Evolutionary conservation across 2,329 filamentous ascomycete genomes (phyloP).

Genomic region (Fusarium globosum): DNA sequence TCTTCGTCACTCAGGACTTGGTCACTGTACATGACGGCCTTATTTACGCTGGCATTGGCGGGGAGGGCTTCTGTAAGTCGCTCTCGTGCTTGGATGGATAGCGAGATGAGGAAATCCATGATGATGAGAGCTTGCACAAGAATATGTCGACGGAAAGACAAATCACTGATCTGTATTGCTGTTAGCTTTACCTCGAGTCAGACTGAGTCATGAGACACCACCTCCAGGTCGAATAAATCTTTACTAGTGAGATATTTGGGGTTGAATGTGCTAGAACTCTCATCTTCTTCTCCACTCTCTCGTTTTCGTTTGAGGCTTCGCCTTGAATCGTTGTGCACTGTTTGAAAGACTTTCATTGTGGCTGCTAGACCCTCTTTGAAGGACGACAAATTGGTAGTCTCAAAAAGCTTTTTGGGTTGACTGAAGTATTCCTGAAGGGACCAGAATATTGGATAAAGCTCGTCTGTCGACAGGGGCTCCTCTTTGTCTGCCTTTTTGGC

Average conservation of each 20-base stretch:
- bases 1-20: slow-evolving; percentile 83
- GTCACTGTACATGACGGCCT: slow-evolving; percentile 84
- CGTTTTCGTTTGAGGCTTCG: slow-evolving; percentile 78
- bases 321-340: slow-evolving; percentile 71
- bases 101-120: slow-evolving; percentile 92
- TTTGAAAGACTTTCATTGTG: slow-evolving; percentile 66
- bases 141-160: slow-evolving; percentile 93
- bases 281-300: slow-evolving; percentile 64
- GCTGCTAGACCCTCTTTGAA: slow-evolving; percentile 84
- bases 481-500: slow-evolving; percentile 58
- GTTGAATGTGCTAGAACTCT: slow-evolving; percentile 73
- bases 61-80: slow-evolving; percentile 65
- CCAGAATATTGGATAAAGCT: slow-evolving; percentile 94
- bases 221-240: slow-evolving; percentile 95
- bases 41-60: slow-evolving; percentile 76
- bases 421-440: slow-evolving; percentile 92
- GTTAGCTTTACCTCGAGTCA: slow-evolving; percentile 34
- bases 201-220: slow-evolving; percentile 49
- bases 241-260: slow-evolving; percentile 98
- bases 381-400: slow-evolving; percentile 74
- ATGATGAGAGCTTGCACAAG: slow-evolving; percentile 95
- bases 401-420: slow-evolving; percentile 85
- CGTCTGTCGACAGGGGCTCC: slow-evolving; percentile 70
- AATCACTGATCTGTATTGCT: slow-evolving; percentile 77
- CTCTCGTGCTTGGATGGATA: slow-evolving; percentile 84